A percentile compares a stretch with the other conserved stretches of the same genome.
phyloP scores from a whole-genome alignment of 139 green algal genomes.

The Chlamydomonas sphaeroides region DNA sequence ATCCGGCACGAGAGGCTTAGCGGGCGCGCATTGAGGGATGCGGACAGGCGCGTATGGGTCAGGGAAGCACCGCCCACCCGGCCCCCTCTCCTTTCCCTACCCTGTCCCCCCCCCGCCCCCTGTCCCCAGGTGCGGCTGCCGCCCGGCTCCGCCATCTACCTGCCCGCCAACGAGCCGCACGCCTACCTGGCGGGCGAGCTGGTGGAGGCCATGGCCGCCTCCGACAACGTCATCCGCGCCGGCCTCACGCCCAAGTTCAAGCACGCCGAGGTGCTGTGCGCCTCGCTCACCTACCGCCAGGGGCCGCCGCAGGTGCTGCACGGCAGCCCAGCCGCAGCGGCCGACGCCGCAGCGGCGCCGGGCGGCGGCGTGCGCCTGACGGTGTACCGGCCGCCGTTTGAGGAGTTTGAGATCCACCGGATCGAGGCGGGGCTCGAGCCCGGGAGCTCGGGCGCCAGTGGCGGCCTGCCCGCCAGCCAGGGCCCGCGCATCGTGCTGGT shows the following conservation, averaged over 20 bases:
- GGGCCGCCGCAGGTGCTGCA: constrained; percentile 56
- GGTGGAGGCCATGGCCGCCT: constrained; percentile 95
- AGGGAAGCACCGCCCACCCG: too few relatives aligned
- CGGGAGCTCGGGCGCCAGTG: constrained; percentile 4
- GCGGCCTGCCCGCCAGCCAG: constrained; percentile 49
- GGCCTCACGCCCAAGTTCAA: constrained; percentile 97
- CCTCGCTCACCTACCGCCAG: constrained; percentile 90
- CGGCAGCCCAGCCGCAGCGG: constrained; percentile 42
- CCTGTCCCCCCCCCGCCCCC: not conserved
- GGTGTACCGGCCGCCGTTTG: constrained; percentile 87
- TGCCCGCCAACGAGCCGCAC: constrained; percentile 96
- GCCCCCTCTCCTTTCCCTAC: not conserved
- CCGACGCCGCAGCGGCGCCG: too few relatives aligned
- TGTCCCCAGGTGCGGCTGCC: constrained; percentile 41
- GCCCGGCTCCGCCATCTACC: constrained; percentile 72
- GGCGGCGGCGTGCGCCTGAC: constrained; percentile 51
- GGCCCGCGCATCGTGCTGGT: constrained; percentile 68
- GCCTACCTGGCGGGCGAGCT: constrained; percentile 90
- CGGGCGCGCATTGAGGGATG: too few relatives aligned
- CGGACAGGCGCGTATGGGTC: too few relatives aligned
- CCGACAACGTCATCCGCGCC: constrained; percentile 97
- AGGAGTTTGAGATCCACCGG: constrained; percentile 88
- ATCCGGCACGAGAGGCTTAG: too few relatives aligned
- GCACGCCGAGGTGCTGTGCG: constrained; percentile 87
- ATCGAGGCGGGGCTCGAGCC: constrained; percentile 12